phyloP scores from a whole-genome alignment of 2,329 filamentous ascomycete genomes.

The Metarhizium rileyi region DNA sequence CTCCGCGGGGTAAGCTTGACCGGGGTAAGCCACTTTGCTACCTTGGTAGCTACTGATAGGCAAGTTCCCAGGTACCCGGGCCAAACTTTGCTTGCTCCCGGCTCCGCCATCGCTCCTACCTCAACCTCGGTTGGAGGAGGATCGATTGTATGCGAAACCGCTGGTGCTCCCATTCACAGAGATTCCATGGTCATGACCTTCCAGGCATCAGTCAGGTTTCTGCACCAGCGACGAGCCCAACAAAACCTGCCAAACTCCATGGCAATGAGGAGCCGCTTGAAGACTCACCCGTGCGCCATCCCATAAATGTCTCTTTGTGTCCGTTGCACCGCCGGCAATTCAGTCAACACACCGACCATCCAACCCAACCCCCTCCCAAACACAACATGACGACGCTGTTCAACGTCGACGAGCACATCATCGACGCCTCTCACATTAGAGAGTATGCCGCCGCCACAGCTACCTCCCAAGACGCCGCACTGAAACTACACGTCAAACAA shows the following conservation, averaged over 20 bases:
- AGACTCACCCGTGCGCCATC: background rate
- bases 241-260: background rate
- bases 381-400: slow-evolving; percentile 29
- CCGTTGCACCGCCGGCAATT: background rate
- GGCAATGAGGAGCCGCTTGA: too few species aligned
- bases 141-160: too few species aligned
- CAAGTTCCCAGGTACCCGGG: too few species aligned
- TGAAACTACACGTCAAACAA: slow-evolving; percentile 74
- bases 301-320: background rate
- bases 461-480: slow-evolving; percentile 61
- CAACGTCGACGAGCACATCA: slow-evolving; percentile 60
- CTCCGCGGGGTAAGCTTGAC: too few species aligned
- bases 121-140: background rate
- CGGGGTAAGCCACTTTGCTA: too few species aligned
- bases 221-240: background rate
- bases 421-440: slow-evolving; percentile 69
- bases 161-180: too few species aligned
- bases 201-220: background rate
- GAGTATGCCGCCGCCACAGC: slow-evolving; percentile 69
- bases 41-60: too few species aligned
- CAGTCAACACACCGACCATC: background rate
- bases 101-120: background rate
- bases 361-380: background rate
- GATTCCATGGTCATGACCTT: background rate
- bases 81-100: too few species aligned